These are phyloP conservation scores for Goniomonas avonlea DNA, from an alignment of 78 protist species.

Conservation along the genomic window DNA sequence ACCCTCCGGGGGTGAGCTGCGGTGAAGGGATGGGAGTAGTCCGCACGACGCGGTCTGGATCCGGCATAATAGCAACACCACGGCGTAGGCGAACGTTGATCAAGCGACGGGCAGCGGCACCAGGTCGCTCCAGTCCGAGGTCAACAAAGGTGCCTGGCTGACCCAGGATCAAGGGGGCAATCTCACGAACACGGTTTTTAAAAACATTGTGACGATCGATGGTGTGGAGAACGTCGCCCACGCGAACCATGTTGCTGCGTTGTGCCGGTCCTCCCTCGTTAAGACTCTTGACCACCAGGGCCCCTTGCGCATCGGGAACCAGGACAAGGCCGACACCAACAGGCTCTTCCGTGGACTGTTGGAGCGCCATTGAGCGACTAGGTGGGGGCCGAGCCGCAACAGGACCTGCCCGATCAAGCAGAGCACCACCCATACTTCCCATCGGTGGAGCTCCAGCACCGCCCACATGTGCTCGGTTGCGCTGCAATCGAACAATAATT, in stretches of 20 bases:
- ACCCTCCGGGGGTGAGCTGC: not conserved
- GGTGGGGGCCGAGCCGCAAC: too few species aligned
- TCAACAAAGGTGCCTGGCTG: not conserved
- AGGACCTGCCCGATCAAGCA: too few species aligned
- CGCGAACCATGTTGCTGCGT: not conserved
- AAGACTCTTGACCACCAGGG: not conserved
- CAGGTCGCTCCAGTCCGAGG: not conserved
- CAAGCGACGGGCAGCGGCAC: not conserved
- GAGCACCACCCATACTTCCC: too few species aligned
- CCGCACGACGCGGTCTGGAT: too few species aligned
- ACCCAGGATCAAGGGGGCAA: constrained; percentile 7
- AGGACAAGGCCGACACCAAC: not conserved
- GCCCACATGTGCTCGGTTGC: too few species aligned
- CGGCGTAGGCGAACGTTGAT: not conserved
- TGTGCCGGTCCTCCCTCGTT: constrained; percentile 21
- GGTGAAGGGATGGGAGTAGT: constrained; percentile 3
- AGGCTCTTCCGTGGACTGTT: too few species aligned
- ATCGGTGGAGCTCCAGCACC: too few species aligned
- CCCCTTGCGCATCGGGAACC: not conserved
- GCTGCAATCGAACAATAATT: not conserved
- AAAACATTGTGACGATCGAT: not conserved
- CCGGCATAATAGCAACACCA: too few species aligned
- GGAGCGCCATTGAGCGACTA: too few species aligned
- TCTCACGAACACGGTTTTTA: not conserved
- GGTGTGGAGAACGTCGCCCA: not conserved